Percentiles rank a stretch among this genome's conserved stretches.
These are phyloP conservation scores for Hepatocystis sp. DNA, from an alignment of 169 alveolate genomes.

Conservation along the genomic window DNA sequence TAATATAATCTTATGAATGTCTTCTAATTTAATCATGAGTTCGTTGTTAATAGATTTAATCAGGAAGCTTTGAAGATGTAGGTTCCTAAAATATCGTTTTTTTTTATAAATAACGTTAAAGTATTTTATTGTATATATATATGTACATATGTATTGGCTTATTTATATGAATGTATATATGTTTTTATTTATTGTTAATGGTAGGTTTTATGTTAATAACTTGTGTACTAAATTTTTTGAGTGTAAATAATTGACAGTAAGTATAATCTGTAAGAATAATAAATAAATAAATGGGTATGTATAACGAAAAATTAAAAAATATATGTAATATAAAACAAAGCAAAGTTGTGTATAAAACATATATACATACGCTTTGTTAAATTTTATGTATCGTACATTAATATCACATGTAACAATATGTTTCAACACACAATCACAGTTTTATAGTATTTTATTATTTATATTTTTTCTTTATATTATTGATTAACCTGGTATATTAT, in stretches of 20 bases:
- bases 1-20: constrained; percentile 18
- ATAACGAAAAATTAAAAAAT: background rate
- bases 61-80: constrained; percentile 50
- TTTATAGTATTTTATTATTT: background rate
- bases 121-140: background rate
- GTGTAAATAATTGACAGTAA: constrained; percentile 46
- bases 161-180: background rate
- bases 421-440: too few species aligned
- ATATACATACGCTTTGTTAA: too few species aligned
- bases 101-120: background rate
- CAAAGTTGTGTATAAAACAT: constrained; percentile 3
- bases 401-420: too few species aligned
- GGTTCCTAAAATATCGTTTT: constrained; percentile 6
- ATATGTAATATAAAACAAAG: too few species aligned
- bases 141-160: background rate
- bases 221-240: constrained; percentile 54
- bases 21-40: constrained; percentile 54
- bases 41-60: constrained; percentile 35
- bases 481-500: constrained; percentile 54
- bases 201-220: constrained; percentile 4
- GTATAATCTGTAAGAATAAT: constrained; percentile 23
- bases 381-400: too few species aligned
- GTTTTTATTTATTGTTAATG: background rate
- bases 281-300: background rate
- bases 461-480: background rate